These are phyloP conservation scores for Aspergillus costaricaensis DNA, from an alignment of 2,329 filamentous ascomycete species.

Conservation along the genomic window DNA sequence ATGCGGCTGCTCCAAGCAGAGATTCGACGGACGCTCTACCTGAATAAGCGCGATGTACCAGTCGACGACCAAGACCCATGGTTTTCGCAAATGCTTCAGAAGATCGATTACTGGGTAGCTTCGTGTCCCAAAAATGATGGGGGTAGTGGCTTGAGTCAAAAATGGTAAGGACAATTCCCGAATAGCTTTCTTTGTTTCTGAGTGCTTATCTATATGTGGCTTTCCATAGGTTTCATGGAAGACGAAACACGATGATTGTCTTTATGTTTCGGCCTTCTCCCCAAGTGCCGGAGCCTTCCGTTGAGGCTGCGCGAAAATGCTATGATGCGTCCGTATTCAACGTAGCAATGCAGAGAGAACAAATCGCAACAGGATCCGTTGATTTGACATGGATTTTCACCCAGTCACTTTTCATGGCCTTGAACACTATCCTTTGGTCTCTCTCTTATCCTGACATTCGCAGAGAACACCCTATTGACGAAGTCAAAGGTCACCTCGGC, in stretches of 20 bases:
- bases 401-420: constrained; percentile 82
- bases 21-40: constrained; percentile 81
- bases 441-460: constrained; percentile 85
- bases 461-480: constrained; percentile 67
- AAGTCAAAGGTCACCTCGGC: constrained; percentile 74
- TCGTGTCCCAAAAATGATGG: constrained; percentile 71
- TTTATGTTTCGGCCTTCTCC: constrained; percentile 88
- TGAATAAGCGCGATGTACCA: constrained; percentile 76
- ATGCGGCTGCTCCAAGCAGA: constrained; percentile 88
- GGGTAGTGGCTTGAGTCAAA: constrained; percentile 71
- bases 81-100: constrained; percentile 78
- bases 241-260: constrained; percentile 85
- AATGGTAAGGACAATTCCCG: constrained; percentile 63
- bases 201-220: constrained; percentile 4
- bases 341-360: constrained; percentile 75
- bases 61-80: constrained; percentile 80
- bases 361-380: constrained; percentile 72
- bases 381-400: constrained; percentile 96
- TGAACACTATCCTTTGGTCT: constrained; percentile 90
- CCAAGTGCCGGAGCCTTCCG: constrained; percentile 82
- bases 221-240: constrained; percentile 57
- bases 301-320: constrained; percentile 75
- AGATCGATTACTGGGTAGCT: constrained; percentile 77
- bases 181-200: not conserved
- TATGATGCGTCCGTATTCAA: constrained; percentile 82